Percentiles rank a stretch among this genome's conserved stretches.
Conservation (phyloP, 441 rosid species). For the Brassica balearica region DNA sequence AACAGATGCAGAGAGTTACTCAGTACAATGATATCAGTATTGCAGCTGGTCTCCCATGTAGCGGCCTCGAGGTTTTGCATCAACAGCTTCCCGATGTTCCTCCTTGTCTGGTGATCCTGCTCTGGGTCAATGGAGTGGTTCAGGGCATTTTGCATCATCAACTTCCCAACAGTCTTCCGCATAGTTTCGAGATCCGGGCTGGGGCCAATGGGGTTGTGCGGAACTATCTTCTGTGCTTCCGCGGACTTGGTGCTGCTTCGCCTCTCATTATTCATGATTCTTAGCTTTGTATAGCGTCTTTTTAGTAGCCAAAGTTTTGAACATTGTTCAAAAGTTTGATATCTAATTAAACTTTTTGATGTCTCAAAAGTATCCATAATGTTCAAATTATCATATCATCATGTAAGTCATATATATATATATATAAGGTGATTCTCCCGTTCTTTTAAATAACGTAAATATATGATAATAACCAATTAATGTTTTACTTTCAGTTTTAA, state of each 20-base stretch:
- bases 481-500: too few species aligned
- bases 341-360: too few species aligned
- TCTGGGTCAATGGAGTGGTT: background rate
- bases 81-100: background rate
- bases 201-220: background rate
- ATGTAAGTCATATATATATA: too few species aligned
- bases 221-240: background rate
- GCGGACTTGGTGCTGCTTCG: background rate
- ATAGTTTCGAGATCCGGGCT: background rate
- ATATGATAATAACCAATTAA: too few species aligned
- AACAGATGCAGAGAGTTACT: background rate
- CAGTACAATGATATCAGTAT: background rate
- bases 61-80: background rate
- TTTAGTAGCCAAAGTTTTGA: too few species aligned
- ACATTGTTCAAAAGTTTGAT: too few species aligned
- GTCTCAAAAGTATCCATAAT: too few species aligned
- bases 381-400: too few species aligned
- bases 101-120: background rate
- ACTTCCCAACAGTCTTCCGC: background rate
- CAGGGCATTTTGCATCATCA: too few species aligned
- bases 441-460: too few species aligned
- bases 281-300: too few species aligned
- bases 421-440: too few species aligned
- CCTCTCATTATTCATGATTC: background rate
- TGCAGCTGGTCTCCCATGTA: background rate